A percentile compares a stretch with the other conserved stretches of the same genome.
phyloP scores from a whole-genome alignment of 2,329 filamentous ascomycete species.

The Capronia epimyces region DNA sequence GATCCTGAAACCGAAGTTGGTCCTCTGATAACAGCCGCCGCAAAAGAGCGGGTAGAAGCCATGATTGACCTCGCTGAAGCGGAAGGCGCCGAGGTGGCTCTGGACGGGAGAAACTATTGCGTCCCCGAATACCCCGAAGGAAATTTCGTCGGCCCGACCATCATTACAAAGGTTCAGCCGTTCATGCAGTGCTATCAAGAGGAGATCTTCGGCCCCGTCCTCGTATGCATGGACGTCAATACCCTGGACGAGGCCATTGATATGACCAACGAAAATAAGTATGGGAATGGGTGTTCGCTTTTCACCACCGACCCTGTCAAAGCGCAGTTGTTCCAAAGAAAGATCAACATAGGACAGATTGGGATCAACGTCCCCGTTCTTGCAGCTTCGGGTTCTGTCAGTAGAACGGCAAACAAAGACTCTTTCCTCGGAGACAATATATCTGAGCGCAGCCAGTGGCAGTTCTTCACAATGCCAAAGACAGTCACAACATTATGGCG shows the following conservation, averaged over 20 bases:
- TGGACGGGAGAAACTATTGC: conserved; percentile 36
- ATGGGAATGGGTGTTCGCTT: conserved; percentile 36
- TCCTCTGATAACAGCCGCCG: conserved; percentile 52
- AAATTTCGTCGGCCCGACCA: conserved; percentile 65
- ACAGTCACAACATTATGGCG: conserved; percentile 13
- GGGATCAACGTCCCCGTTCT: conserved; percentile 33
- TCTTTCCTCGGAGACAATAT: conserved; percentile 27
- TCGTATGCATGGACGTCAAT: conserved; percentile 59
- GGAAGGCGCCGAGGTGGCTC: conserved; percentile 56
- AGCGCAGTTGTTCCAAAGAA: conserved; percentile 33
- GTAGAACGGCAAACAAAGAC: conserved; percentile 31
- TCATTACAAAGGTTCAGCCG: conserved; percentile 54
- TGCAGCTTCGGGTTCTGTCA: conserved; percentile 27
- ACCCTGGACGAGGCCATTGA: conserved; percentile 58
- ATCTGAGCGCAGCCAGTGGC: not conserved
- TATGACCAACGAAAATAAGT: conserved; percentile 24
- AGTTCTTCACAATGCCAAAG: conserved; percentile 12
- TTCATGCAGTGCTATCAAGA: conserved; percentile 55
- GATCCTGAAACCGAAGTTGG: conserved; percentile 52
- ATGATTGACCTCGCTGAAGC: conserved; percentile 60
- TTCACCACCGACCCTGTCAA: conserved; percentile 34
- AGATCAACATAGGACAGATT: conserved; percentile 32
- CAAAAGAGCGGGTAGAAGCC: conserved; percentile 48
- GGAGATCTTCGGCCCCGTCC: conserved; percentile 61
- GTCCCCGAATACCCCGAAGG: conserved; percentile 38